A percentile compares a stretch with the other conserved stretches of the same genome.
phyloP scores from a whole-genome alignment of 2,329 filamentous ascomycete genomes.

The Paraconiothyrium sp. region DNA sequence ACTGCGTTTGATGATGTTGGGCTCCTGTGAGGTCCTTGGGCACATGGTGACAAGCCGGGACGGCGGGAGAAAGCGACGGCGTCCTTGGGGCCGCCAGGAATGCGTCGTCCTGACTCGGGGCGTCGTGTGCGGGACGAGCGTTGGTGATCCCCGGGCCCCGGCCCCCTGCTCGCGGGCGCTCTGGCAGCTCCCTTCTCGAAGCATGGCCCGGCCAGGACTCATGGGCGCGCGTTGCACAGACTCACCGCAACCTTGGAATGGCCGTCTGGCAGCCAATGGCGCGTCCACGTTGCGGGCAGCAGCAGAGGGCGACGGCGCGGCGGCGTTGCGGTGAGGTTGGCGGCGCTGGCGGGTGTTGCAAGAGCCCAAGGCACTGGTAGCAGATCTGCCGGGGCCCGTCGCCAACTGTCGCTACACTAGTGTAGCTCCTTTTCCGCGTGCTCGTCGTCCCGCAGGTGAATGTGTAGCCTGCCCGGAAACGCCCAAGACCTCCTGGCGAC shows the following conservation, averaged over 20 bases:
- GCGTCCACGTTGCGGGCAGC: slow-evolving; percentile 9
- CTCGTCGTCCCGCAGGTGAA: slow-evolving; percentile 40
- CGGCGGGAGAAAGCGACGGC: slow-evolving; percentile 12
- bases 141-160: slow-evolving; percentile 7
- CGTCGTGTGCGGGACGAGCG: slow-evolving; percentile 5
- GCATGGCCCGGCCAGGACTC: slow-evolving; percentile 3
- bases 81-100: slow-evolving; percentile 3
- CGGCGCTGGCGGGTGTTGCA: slow-evolving; percentile 6
- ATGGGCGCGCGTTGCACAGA: slow-evolving; percentile 3
- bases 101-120: neutral
- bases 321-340: slow-evolving; percentile 12
- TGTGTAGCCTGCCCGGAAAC: slow-evolving; percentile 31
- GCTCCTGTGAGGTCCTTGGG: slow-evolving; percentile 4
- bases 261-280: slow-evolving; percentile 1
- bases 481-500: slow-evolving; percentile 19
- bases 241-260: neutral
- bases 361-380: slow-evolving; percentile 12
- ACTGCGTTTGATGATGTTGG: neutral
- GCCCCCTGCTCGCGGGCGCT: slow-evolving; percentile 5
- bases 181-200: slow-evolving; percentile 10
- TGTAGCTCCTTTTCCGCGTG: slow-evolving; percentile 39
- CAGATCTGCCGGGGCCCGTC: slow-evolving; percentile 44
- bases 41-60: slow-evolving; percentile 9
- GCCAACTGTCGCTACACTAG: slow-evolving; percentile 29
- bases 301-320: neutral